Evolutionary conservation across 1,139 yeast species (phyloP).

Genomic region (Candida sanyaensis): DNA sequence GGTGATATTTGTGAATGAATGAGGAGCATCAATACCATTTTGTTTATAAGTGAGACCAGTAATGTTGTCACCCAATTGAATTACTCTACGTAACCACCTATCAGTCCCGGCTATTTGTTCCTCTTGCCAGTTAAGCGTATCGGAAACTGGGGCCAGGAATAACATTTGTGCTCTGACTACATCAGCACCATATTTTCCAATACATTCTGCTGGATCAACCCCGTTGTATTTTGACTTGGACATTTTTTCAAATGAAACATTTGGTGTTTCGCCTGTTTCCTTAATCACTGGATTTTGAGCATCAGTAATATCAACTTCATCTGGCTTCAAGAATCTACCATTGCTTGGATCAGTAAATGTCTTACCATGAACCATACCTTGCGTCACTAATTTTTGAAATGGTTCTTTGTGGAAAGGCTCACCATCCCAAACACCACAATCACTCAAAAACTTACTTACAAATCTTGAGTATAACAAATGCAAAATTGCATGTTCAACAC

Average conservation of each 20-base stretch:
- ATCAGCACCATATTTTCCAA: constrained; percentile 85
- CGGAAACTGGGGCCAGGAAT: constrained; percentile 90
- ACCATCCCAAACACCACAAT: constrained; percentile 56
- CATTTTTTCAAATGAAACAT: constrained; percentile 81
- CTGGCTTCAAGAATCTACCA: constrained; percentile 76
- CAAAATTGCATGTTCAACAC: constrained; percentile 93
- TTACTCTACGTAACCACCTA: constrained; percentile 76
- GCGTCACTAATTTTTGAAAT: constrained; percentile 75
- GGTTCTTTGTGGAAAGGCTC: constrained; percentile 66
- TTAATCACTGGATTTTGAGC: constrained; percentile 47
- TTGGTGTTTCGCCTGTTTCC: constrained; percentile 53
- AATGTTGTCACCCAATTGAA: constrained; percentile 37
- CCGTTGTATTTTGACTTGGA: constrained; percentile 95
- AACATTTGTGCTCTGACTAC: constrained; percentile 90
- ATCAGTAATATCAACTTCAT: constrained; percentile 53
- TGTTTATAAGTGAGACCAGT: background rate
- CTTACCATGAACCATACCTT: constrained; percentile 97
- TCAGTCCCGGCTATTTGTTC: constrained; percentile 81
- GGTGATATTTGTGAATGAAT: constrained; percentile 16
- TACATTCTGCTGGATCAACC: constrained; percentile 83
- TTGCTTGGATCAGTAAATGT: constrained; percentile 73
- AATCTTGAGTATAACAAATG: constrained; percentile 87
- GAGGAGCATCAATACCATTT: background rate
- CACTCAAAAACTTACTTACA: constrained; percentile 72
- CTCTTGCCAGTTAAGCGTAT: constrained; percentile 88